Evolutionary conservation across 257 asterid genomes (phyloP).

Genomic region (Parsonsia alboflavescens): DNA sequence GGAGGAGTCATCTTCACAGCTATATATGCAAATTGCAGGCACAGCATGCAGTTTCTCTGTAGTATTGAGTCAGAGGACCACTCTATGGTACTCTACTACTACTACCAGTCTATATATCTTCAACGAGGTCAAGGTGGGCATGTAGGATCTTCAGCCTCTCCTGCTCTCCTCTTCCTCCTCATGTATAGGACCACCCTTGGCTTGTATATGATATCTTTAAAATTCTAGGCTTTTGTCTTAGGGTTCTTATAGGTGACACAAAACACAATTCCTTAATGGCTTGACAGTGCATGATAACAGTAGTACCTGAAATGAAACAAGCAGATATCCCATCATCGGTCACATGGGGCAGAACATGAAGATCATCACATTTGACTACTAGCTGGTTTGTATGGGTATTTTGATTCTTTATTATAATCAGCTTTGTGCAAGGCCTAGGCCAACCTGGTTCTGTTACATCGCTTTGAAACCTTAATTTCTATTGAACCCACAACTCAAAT

Average conservation of each 20-base stretch:
- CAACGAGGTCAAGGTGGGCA: not conserved
- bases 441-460: not conserved
- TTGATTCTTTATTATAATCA: constrained; percentile 3
- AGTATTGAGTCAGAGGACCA: constrained; percentile 25
- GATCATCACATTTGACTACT: not conserved
- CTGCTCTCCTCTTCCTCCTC: constrained; percentile 12
- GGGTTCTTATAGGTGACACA: constrained; percentile 19
- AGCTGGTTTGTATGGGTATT: constrained; percentile 4
- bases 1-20: constrained; percentile 13
- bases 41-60: constrained; percentile 8
- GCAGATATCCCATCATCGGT: not conserved
- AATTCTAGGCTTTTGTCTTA: constrained; percentile 1
- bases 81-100: constrained; percentile 15
- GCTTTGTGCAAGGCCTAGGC: not conserved
- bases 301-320: not conserved
- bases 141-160: not conserved
- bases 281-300: constrained; percentile 1
- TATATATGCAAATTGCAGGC: constrained; percentile 4
- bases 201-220: not conserved
- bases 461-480: too few relatives aligned
- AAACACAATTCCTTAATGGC: not conserved
- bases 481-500: not conserved
- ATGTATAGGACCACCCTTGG: constrained; percentile 29
- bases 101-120: constrained; percentile 4
- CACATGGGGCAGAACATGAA: constrained; percentile 10